Evolutionary conservation across 768 basidiomycete genomes (phyloP).

Genomic region (Pleurotus sapidus): DNA sequence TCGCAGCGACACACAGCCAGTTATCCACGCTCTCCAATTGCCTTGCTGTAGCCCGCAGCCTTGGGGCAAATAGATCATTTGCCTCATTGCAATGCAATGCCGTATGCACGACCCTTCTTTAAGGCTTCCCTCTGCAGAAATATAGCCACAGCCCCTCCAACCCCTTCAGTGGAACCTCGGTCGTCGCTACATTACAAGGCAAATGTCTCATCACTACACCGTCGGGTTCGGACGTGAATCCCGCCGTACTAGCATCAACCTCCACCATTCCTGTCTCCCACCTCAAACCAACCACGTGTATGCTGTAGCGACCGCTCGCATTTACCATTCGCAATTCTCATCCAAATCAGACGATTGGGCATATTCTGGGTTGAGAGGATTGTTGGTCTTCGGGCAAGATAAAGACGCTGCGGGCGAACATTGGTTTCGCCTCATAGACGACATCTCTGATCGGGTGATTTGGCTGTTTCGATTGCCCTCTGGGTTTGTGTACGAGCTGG

Average conservation of each 20-base stretch:
- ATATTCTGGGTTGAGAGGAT: slow-evolving; percentile 58
- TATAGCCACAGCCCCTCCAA: background rate
- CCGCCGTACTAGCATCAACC: slow-evolving; percentile 3
- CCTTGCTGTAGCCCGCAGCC: background rate
- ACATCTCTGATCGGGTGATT: slow-evolving; percentile 52
- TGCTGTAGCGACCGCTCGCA: slow-evolving; percentile 52
- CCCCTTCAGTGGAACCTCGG: background rate
- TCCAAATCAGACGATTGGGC: slow-evolving; percentile 49
- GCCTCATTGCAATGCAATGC: background rate
- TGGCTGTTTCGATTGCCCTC: slow-evolving; percentile 68
- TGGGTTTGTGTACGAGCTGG: slow-evolving; percentile 69
- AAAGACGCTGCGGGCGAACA: slow-evolving; percentile 27
- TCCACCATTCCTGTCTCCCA: slow-evolving; percentile 27
- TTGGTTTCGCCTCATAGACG: slow-evolving; percentile 67
- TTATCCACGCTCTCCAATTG: no score
- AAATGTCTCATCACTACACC: slow-evolving; percentile 3
- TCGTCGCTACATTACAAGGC: background rate
- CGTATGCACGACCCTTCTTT: background rate
- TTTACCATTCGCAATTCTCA: slow-evolving; percentile 60
- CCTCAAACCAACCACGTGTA: slow-evolving; percentile 42
- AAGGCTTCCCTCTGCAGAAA: background rate
- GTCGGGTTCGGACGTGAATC: slow-evolving; percentile 6
- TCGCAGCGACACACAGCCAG: no score
- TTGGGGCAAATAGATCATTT: background rate
- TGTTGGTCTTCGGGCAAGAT: slow-evolving; percentile 52